Evolutionary conservation across 495 filamentous ascomycete genomes (phyloP).

Genomic region (Penicillium canariense): DNA sequence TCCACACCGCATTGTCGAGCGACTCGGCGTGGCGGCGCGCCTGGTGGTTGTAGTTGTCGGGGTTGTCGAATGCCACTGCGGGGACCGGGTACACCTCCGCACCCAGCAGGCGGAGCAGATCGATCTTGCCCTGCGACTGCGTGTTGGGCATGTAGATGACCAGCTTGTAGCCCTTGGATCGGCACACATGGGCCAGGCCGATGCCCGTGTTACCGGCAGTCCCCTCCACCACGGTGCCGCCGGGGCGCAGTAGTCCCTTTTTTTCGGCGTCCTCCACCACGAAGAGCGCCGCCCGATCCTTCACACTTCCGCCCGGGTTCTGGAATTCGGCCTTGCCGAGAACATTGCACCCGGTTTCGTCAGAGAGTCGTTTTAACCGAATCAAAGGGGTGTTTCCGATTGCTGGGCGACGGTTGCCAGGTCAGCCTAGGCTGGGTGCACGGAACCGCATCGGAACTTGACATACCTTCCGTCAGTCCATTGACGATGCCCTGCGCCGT

Average conservation of each 20-base stretch:
- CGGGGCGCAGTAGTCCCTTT: constrained; percentile 71
- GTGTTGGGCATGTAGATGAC: constrained; percentile 99
- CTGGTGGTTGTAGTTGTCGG: constrained; percentile 97
- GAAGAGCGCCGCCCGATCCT: constrained; percentile 94
- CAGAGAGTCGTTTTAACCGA: constrained; percentile 80
- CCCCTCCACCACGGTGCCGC: constrained; percentile 94
- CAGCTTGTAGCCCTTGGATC: constrained; percentile 86
- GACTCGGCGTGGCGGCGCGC: constrained; percentile 82
- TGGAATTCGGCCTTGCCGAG: constrained; percentile 98
- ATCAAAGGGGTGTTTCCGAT: constrained; percentile 98
- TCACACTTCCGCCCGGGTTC: constrained; percentile 94
- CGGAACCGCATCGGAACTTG: constrained; percentile 1
- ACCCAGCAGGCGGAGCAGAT: constrained; percentile 84
- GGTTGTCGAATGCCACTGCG: constrained; percentile 93
- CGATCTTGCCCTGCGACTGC: constrained; percentile 96
- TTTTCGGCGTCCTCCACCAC: constrained; percentile 93
- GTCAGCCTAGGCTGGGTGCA: constrained; percentile 7
- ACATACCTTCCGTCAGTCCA: constrained; percentile 81
- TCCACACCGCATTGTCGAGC: constrained; percentile 92
- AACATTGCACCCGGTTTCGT: constrained; percentile 89
- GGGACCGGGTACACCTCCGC: constrained; percentile 99
- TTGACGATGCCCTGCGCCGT: constrained; percentile 79
- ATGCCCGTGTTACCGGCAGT: constrained; percentile 98
- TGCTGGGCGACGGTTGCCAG: constrained; percentile 52
- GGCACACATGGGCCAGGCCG: constrained; percentile 94